phyloP scores from a whole-genome alignment of 176 grass and related monocot genomes.

The Cenchrus americanus region DNA sequence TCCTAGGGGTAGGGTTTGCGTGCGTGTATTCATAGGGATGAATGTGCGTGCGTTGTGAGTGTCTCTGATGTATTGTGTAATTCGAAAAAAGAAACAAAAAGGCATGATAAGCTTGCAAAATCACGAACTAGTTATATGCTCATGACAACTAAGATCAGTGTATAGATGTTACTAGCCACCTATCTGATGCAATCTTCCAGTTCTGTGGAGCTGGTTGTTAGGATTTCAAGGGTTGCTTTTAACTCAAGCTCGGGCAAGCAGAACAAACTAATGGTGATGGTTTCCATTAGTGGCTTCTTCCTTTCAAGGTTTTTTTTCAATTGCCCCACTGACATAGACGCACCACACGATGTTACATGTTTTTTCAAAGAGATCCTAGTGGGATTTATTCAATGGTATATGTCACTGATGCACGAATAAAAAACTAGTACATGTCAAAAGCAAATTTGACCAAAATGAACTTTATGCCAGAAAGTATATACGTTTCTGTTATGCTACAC shows the following conservation, averaged over 20 bases:
- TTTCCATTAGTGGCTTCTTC: constrained; percentile 34
- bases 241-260: constrained; percentile 60
- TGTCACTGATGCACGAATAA: not conserved
- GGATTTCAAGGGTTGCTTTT: constrained; percentile 54
- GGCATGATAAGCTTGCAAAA: not conserved
- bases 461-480: constrained; percentile 25
- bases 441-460: constrained; percentile 38
- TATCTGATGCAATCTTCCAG: constrained; percentile 40
- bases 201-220: constrained; percentile 40
- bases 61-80: too few relatives aligned
- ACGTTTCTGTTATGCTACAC: constrained; percentile 39
- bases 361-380: not conserved
- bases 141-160: constrained; percentile 16
- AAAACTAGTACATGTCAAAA: constrained; percentile 28
- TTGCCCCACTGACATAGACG: constrained; percentile 29
- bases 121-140: constrained; percentile 7
- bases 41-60: too few relatives aligned
- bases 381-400: constrained; percentile 13
- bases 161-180: constrained; percentile 35
- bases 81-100: not conserved
- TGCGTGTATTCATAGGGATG: too few relatives aligned
- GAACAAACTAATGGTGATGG: constrained; percentile 58
- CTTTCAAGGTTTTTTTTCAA: constrained; percentile 40
- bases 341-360: not conserved
- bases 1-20: too few relatives aligned